Base-by-base conservation (phyloP, 2,329 filamentous ascomycete genomes). In the Elsinoe batatas region DNA sequence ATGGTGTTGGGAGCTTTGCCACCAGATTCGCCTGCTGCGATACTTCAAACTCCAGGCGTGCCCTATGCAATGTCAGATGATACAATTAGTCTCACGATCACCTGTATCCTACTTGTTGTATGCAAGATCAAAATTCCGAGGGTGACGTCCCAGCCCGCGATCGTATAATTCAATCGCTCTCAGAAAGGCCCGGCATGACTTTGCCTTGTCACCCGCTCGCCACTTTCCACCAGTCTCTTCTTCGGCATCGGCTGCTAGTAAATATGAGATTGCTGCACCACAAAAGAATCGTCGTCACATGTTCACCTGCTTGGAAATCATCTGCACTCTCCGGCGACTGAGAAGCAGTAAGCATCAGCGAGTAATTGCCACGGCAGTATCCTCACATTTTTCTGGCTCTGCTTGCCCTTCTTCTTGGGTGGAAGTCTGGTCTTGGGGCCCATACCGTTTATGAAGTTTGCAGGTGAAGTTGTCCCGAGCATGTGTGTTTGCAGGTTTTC, bases 211-310 rank as follows among this genome's bases (percentile, higher is more conserved):
- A 18, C 85, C 85, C 36, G 79, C 83, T 50, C 84, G 76, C 81
- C 84, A 87, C 76, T 89, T 89, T 59, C 85, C 83, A 5, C 83
- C 85, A 4, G 81, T 81, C 67, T 87, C 82, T 69, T 89, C 85
- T 58, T 82, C 76, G 32, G 83, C 79, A 54, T 87, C 84, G 10
- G 83, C 85, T 20, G 77, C 80, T 56, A 22, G 22, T 20, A 13
- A 11, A 4, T 40, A 36, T 50, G 26, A 55, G 36, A 53, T 18
- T 36, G 15, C n/a, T 20, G 61, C 35, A 58, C 47, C 12, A 36
- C 7, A 26, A 20, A 38, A 38, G 8, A 15, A 6, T n/a, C 13
- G 12, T 17, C 26, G 15, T 5, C 4, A 17, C 49, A 53, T 30
- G 61, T 68, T 60, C 65, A 79, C 78, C 76, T 58, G 81, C 82